Percentiles rank a stretch among this genome's conserved stretches.
phyloP scores from a whole-genome alignment of 2,329 filamentous ascomycete species.

The Colletotrichum lini region DNA sequence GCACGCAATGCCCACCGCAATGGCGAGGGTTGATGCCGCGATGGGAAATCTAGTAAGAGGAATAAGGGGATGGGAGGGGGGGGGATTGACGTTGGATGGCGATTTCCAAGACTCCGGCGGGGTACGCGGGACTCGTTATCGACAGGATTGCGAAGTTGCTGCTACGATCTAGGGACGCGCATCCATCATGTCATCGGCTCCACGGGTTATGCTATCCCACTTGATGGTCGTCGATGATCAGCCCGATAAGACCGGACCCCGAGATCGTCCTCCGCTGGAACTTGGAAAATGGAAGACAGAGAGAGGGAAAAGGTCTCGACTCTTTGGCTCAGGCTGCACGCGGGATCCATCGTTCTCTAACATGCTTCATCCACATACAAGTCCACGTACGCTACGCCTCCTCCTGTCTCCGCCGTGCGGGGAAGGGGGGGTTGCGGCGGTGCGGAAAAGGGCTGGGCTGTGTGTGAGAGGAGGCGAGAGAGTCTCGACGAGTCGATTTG shows the following conservation, averaged over 20 bases:
- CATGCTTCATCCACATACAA: neutral
- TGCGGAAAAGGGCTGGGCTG: constrained; percentile 2
- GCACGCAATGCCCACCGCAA: constrained; percentile 1
- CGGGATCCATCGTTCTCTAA: constrained; percentile 18
- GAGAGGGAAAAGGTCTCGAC: neutral
- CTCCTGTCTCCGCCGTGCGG: constrained; percentile 7
- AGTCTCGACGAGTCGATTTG: constrained; percentile 1
- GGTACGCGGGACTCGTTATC: neutral
- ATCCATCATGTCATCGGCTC: constrained; percentile 12
- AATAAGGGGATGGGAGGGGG: neutral
- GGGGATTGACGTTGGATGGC: neutral
- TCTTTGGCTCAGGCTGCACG: neutral
- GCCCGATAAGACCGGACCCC: neutral
- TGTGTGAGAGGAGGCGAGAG: neutral
- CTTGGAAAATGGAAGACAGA: neutral
- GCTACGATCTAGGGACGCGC: neutral
- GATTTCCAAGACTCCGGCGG: neutral
- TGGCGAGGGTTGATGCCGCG: neutral
- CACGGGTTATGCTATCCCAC: neutral
- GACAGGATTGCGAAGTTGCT: neutral
- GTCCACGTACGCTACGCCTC: neutral
- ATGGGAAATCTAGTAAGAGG: neutral
- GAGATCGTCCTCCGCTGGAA: neutral
- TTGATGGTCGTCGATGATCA: neutral
- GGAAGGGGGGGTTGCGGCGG: neutral